Evolutionary conservation across 495 filamentous ascomycete genomes (phyloP).

Genomic region (Penicillium nucicola): DNA sequence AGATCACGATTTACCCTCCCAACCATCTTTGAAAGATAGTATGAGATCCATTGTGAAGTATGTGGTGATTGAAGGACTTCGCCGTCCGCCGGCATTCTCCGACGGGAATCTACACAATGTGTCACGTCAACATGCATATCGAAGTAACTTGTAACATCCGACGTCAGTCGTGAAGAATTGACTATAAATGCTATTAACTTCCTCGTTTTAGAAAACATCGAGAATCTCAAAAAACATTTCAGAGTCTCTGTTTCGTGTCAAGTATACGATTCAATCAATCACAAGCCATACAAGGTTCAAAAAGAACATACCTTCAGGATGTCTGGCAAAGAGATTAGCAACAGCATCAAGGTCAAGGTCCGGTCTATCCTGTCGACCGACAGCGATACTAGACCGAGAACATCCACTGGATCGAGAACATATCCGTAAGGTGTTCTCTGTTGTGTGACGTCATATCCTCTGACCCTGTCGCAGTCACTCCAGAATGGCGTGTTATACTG

Average conservation of each 20-base stretch:
- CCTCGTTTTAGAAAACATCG: neutral
- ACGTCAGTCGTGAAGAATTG: neutral
- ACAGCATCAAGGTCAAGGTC: slow-evolving; percentile 11
- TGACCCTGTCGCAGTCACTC: slow-evolving; percentile 10
- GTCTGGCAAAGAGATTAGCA: slow-evolving; percentile 4
- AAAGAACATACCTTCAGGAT: slow-evolving; percentile 2
- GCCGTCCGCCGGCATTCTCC: neutral
- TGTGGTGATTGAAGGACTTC: neutral
- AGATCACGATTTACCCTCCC: neutral
- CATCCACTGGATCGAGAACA: slow-evolving; percentile 12
- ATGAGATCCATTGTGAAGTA: neutral
- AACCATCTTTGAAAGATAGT: neutral
- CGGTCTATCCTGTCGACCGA: slow-evolving; percentile 7
- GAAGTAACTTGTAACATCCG: neutral
- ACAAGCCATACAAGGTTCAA: neutral
- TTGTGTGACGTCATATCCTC: slow-evolving; percentile 5
- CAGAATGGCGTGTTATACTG: slow-evolving; percentile 2
- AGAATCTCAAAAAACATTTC: neutral
- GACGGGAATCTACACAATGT: neutral
- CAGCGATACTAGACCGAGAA: slow-evolving; percentile 7
- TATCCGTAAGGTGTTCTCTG: slow-evolving; percentile 17
- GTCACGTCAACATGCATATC: neutral
- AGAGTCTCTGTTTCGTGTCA: neutral
- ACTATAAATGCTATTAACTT: neutral
- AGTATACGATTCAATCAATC: neutral